Base-by-base conservation (phyloP, 2,329 filamentous ascomycete genomes). In the Chrysoporthe cubensis region DNA sequence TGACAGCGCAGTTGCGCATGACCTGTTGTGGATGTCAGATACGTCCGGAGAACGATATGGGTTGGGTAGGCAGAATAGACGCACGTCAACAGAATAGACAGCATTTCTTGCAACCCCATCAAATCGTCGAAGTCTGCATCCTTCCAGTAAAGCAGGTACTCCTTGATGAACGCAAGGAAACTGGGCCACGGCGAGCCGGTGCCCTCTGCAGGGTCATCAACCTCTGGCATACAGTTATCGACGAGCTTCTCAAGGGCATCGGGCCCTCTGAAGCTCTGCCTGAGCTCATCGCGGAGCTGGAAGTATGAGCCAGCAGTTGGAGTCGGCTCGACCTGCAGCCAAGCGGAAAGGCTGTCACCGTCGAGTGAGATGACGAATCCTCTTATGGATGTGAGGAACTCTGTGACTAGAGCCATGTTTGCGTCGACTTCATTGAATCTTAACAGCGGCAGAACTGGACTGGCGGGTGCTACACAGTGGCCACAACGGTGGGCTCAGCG, bases 131-230 rank as follows among this genome's bases (percentile, higher is more conserved):
- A 89, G 73, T 96, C 85, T 43, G 95, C 89, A 74, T 96, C 92
- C 66, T 94, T 84, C 82, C 95, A 88, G 73, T 94, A 97, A 57
- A 86, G 82, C 71, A 97, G 83, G 75, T 96, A 97, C 62, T 93
- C 88, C 73, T 88, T 91, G 77, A 96, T 87, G 75, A 97, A 96
- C 2, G 88, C 85, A 62, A 91, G 83, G 76, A 97, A 93, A 1
- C 91, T 88, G 0, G 88, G 87, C 93, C 93, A 97, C 0, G 86
- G 84, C 8, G 90, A 86, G 54, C 85, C 88, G 70, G 87, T 84
- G 1, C 88, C 90, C 63, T 91, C 88, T 0, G 84, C 82, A 1
- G 88, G 85, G 54, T 91, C 85, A 64, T 90, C 85, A 8, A 89
- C 87, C 69, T 90, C 84, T 0, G 90, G 89, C 1, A 95, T 82